phyloP scores from a whole-genome alignment of 1,139 yeast genomes.

The Trichomonascaceae sp. region DNA sequence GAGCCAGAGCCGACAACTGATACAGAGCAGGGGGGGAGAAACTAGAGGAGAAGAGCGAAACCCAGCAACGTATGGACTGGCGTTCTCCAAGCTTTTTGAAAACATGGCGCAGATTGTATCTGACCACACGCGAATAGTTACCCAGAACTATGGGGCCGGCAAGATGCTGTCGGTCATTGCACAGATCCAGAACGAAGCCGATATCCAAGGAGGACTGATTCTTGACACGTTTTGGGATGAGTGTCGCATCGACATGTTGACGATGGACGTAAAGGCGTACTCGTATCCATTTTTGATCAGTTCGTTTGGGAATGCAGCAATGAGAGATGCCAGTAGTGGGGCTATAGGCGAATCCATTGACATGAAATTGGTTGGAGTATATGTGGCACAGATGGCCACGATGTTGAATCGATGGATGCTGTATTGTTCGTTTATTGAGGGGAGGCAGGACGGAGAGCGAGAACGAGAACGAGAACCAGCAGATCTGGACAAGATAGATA shows the following conservation, averaged over 20 bases:
- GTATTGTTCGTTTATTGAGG: conserved; percentile 62
- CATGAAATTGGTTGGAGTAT: conserved; percentile 41
- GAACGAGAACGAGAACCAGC: neutral
- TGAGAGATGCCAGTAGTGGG: conserved; percentile 13
- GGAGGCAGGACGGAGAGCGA: conserved; percentile 36
- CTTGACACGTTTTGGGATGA: conserved; percentile 77
- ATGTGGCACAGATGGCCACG: conserved; percentile 56
- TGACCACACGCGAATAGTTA: conserved; percentile 75
- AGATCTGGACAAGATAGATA: too few relatives aligned
- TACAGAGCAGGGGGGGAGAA: conserved; percentile 22
- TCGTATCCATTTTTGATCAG: conserved; percentile 32
- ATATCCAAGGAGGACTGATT: conserved; percentile 78
- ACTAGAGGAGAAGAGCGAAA: too few relatives aligned
- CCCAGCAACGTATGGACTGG: conserved; percentile 45
- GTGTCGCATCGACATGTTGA: conserved; percentile 41
- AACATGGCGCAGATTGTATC: conserved; percentile 72
- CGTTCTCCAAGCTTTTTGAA: conserved; percentile 66
- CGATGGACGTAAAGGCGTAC: conserved; percentile 47
- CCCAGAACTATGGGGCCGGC: conserved; percentile 51
- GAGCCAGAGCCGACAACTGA: conserved; percentile 55
- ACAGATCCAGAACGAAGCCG: conserved; percentile 75
- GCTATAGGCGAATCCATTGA: conserved; percentile 24
- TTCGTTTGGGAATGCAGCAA: conserved; percentile 16
- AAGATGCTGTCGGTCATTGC: conserved; percentile 58
- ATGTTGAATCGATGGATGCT: conserved; percentile 81